Base-by-base conservation (phyloP, 139 green algal genomes). In the Tetraselmis chui region DNA sequence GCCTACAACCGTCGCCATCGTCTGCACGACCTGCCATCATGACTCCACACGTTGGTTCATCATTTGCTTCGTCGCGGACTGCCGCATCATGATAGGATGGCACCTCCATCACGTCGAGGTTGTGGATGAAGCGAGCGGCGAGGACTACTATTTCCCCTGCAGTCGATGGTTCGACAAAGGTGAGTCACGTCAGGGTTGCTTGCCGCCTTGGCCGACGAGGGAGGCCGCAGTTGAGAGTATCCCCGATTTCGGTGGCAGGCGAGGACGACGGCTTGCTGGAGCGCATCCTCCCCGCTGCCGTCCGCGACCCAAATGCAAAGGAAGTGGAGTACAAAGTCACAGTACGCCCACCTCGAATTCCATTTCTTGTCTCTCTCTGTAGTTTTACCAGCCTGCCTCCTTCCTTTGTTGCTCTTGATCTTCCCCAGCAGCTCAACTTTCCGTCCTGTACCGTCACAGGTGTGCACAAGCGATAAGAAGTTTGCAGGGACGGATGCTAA, bases 81-180 rank as follows among this genome's bases (percentile, higher is more conserved):
- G 11, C 45, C 45, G 45, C 18, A 18, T 67, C 45, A 67, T 67
- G 45, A 5, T 67, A 88, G 88, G 84, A n/a, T 91, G 88, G 88
- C 31, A 81, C 30, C 31, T 81, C 31, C 28, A 81, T 30, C 77
- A 81, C 11, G 77, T 81, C 18, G 77, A 81, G 77, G 79, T 91
- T 30, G 29, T 80, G 31, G 86, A 89, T 78, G 81, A 88, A 59
- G 79, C 75, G 25, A 85, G 79, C 27, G 88, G 86, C 27, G 32
- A 75, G 18, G 76, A 76, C 31, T 88, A 87, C 84, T 91, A 85
- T 81, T 91, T 90, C 77, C 84, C 85, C 45, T 88, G 84, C 59
- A 45, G 59, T 29, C 79, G 25, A 22, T 81, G 77, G 77, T 75
- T 81, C 31, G 77, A 81, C 31, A 75, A 75, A 26, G 45, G 45